phyloP scores from a whole-genome alignment of 2,329 filamentous ascomycete species.

The Cryphonectria nitschkei region DNA sequence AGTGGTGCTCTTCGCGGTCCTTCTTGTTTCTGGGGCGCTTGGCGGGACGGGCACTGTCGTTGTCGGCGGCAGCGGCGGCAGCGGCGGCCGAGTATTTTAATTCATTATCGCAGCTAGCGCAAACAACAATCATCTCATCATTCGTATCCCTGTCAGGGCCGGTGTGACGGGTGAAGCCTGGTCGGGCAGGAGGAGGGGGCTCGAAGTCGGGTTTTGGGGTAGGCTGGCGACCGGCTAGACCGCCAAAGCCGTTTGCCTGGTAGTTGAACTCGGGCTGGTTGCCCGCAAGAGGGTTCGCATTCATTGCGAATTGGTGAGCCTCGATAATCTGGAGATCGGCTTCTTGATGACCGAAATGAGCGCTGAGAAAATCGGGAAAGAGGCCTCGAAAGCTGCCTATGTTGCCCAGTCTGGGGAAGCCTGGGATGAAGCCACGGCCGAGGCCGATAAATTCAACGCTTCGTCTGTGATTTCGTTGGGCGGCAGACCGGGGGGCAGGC shows the following conservation, averaged over 20 bases:
- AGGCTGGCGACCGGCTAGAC: slow-evolving; percentile 32
- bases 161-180: slow-evolving; percentile 75
- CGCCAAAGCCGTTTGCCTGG: slow-evolving; percentile 38
- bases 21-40: slow-evolving; percentile 53
- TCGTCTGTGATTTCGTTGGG: slow-evolving; percentile 8
- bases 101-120: slow-evolving; percentile 85
- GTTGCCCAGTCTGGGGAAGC: background rate
- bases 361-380: slow-evolving; percentile 17
- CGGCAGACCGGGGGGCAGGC: slow-evolving; percentile 19
- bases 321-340: slow-evolving; percentile 36
- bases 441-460: slow-evolving; percentile 8
- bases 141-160: slow-evolving; percentile 53
- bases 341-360: slow-evolving; percentile 29
- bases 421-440: background rate
- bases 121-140: slow-evolving; percentile 75
- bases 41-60: slow-evolving; percentile 34
- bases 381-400: slow-evolving; percentile 10
- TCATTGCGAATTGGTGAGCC: slow-evolving; percentile 24
- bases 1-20: slow-evolving; percentile 72
- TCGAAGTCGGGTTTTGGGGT: slow-evolving; percentile 57
- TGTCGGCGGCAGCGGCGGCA: slow-evolving; percentile 44
- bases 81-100: slow-evolving; percentile 70
- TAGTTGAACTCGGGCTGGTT: slow-evolving; percentile 42
- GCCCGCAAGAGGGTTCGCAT: slow-evolving; percentile 36
- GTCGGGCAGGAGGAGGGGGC: slow-evolving; percentile 64